phyloP scores from a whole-genome alignment of 164 flowering plant species.

The Macadamia integrifolia region DNA sequence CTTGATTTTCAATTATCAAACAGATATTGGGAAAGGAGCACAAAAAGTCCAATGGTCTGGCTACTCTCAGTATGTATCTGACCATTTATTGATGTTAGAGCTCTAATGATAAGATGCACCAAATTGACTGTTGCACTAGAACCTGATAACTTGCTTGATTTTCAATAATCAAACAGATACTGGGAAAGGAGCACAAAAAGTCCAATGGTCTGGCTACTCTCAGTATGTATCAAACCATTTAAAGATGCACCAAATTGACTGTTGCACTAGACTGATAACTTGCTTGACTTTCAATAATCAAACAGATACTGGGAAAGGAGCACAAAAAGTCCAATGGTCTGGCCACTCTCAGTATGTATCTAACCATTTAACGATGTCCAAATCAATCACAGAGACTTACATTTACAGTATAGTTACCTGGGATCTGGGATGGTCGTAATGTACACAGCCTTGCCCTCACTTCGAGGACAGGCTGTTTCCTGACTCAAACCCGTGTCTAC shows the following conservation, averaged over 20 bases:
- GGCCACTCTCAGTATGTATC: neutral
- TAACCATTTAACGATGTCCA: neutral
- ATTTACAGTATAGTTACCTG: too few relatives aligned
- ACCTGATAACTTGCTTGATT: neutral
- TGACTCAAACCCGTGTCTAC: too few relatives aligned
- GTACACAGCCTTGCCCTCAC: too few relatives aligned
- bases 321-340: neutral
- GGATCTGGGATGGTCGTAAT: too few relatives aligned
- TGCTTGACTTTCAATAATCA: neutral
- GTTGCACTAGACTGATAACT: neutral
- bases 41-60: neutral
- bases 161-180: neutral
- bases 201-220: neutral
- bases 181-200: too few relatives aligned
- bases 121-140: neutral
- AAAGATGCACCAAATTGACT: neutral
- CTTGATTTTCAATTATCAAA: neutral
- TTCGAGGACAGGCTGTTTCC: too few relatives aligned
- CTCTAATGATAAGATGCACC: neutral
- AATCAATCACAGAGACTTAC: neutral
- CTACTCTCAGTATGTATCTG: neutral
- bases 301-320: too few relatives aligned
- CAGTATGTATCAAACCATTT: neutral
- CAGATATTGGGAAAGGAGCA: too few relatives aligned
- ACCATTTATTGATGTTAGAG: neutral